Base-by-base conservation (phyloP, 805 yeast genomes). In the Pichia scutulata region DNA sequence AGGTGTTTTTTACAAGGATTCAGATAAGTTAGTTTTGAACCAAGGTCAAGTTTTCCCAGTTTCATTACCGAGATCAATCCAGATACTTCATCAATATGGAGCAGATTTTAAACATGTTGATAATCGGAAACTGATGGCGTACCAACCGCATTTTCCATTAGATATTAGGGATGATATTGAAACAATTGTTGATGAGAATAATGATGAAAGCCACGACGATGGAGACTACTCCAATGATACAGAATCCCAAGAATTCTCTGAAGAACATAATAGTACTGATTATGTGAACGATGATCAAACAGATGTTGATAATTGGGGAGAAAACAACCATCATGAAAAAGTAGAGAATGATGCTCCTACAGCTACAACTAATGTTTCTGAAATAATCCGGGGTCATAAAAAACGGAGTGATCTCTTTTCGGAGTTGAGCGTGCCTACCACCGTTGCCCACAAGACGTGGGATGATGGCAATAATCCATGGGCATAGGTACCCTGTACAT, bases 41-140 rank as follows among this genome's bases (percentile, higher is more conserved):
- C 73, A 79, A 19, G 75, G 73, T 40, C 67, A 68, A 48, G 74
- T 78, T 4, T 76, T 76, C 49, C 79, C 81, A 2, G 75, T 86
- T 28, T 76, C 79, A 1, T 67, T 89, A 26, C 97, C 97, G 1
- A 81, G 83, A n/a, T 60, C 80, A 10, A 69, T 78, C 2, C 97
- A 92, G 64, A 68, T 89, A 64, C 74, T 88, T 24, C 80, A 77
- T 50, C 75, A 76, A 41, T 92, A 88, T 72, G 95, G 96, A 2
- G 78, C 87, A 1, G 89, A 90, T 9, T 60, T 81, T 18, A 84
- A 86, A 4, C 86, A 88, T 2, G 65, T 78, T 1, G 74, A 78
- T 48, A 71, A 71, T 40, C 69, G 71, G 21, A 75, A 81, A 47
- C 77, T 85, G 19, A 70, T 71, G 50, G 69, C 75, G 48, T 83